Evolutionary conservation across 768 basidiomycete genomes (phyloP), one percentile per base, ranked within the genome.

Genomic region (Naematelia encephala): DNA sequence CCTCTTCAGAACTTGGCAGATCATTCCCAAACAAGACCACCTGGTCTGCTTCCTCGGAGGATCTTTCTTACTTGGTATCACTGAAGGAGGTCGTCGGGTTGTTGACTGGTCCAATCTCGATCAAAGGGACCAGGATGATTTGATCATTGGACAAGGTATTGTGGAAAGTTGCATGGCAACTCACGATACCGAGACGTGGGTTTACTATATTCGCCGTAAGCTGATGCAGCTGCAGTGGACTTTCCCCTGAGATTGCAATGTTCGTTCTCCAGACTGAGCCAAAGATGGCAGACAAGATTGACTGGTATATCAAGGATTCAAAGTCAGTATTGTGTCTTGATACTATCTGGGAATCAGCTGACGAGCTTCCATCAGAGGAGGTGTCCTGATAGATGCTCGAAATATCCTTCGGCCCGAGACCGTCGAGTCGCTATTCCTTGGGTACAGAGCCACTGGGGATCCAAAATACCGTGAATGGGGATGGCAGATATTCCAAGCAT

Each of bases 321-420:
- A 60, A 58, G 75, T 75, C 26, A 61, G 75, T 68, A 70, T 68
- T 25, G 25, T 21, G 14, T 43, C 23, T 51, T 22, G 42, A 8
- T 13, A 11, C 13, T 5, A 54, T 26, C 12, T 22, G 30, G 25
- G 34, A 3, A 29, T 21, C 1, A 25, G 13, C n/a, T 59, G 4
- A 34, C 51, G 26, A 13, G 26, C 26, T 11, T 2, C n/a, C 5
- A 23, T 47, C 27, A 68, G 62, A 14, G 60, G 63, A 39, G 65
- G 56, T n/a, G 57, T 55, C 2, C 67, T 78, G 0, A 86, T 91
- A 62, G 91, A 94, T 66, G 91, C 91, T 11, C 85, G 91, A 39
- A 96, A 98, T 74, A 96, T 97, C 76, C 85, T 98, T 8, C 87
- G 90, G 5, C 93, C 93, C 1, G 93, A 98, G 80, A 98, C 93